Evolutionary conservation across 2,329 filamentous ascomycete species (phyloP).

Genomic region (Apiospora phragmitis): DNA sequence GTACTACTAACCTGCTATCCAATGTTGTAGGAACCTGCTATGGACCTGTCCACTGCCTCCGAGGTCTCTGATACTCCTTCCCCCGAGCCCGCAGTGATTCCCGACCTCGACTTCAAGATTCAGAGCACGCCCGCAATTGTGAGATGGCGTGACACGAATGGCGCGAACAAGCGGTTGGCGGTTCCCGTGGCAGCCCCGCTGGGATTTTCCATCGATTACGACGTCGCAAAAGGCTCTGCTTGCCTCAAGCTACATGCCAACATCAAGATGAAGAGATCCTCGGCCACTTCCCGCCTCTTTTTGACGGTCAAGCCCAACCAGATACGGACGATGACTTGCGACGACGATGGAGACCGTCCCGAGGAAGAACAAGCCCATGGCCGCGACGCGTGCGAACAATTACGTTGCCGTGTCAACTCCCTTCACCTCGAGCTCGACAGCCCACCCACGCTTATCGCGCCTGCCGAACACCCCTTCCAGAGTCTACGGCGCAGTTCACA

Average conservation of each 20-base stretch:
- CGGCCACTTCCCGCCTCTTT: conserved; percentile 10
- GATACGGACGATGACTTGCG: not conserved
- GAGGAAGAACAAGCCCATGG: not conserved
- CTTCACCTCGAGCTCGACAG: not conserved
- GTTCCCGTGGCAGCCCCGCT: not conserved
- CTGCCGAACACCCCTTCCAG: not conserved
- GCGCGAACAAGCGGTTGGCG: not conserved
- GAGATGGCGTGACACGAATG: conserved; percentile 6
- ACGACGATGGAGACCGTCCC: not conserved
- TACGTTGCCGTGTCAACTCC: not conserved
- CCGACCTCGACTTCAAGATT: not conserved
- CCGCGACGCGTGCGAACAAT: not conserved
- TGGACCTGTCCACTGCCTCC: conserved; percentile 14
- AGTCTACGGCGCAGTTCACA: conserved; percentile 8
- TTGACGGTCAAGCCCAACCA: conserved; percentile 5
- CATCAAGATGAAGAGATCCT: conserved; percentile 11
- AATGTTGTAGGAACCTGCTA: not conserved
- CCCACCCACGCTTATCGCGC: not conserved
- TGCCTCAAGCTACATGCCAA: conserved; percentile 9
- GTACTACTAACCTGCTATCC: not conserved
- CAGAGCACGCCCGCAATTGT: conserved; percentile 9
- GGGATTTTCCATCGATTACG: not conserved
- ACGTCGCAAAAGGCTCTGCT: not conserved
- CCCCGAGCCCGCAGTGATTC: not conserved
- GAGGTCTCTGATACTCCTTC: conserved; percentile 5